Conservation (phyloP, 1,284 basidiomycete species). For the Puccinia horiana region DNA sequence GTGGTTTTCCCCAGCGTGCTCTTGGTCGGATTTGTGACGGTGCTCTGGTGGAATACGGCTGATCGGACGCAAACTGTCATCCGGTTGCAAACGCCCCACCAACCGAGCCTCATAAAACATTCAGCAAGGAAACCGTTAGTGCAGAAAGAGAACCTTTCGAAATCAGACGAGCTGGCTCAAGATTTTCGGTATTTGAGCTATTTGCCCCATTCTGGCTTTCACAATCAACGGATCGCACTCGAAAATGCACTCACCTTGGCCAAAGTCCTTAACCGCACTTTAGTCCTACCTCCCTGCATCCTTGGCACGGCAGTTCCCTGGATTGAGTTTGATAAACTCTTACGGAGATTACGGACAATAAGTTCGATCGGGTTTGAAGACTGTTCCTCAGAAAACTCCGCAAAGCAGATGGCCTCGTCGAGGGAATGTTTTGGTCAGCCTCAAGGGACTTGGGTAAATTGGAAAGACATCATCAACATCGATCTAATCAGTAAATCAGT, state of each 20-base stretch:
- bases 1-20: not conserved
- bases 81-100: not conserved
- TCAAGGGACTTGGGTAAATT: constrained; percentile 25
- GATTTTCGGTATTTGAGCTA: constrained; percentile 50
- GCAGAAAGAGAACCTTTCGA: not conserved
- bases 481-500: constrained; percentile 6
- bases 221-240: constrained; percentile 78
- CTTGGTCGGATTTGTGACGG: not conserved
- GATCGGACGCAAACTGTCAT: not conserved
- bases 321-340: constrained; percentile 33
- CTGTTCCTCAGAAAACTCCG: not conserved
- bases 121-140: not conserved
- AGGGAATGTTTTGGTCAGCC: constrained; percentile 25
- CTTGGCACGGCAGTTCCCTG: constrained; percentile 61
- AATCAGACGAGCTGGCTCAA: not conserved
- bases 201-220: constrained; percentile 64
- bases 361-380: constrained; percentile 23
- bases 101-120: not conserved
- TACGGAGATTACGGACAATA: constrained; percentile 4
- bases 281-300: constrained; percentile 68
- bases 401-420: not conserved
- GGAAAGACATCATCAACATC: constrained; percentile 36
- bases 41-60: not conserved
- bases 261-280: constrained; percentile 69
- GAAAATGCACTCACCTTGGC: constrained; percentile 75